phyloP scores from a whole-genome alignment of 1,139 yeast species.

The Candida dubliniensis region DNA sequence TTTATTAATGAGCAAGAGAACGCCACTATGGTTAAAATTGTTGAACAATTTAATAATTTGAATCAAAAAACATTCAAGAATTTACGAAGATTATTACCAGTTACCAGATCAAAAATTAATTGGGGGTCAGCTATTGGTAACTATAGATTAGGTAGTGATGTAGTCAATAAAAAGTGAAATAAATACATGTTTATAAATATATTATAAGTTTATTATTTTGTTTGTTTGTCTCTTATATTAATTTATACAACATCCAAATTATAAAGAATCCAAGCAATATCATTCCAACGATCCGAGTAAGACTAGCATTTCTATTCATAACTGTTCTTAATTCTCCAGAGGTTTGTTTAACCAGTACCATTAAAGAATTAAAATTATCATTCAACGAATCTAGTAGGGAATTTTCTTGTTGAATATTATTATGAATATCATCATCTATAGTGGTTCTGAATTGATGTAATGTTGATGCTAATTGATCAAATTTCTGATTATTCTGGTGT shows the following conservation, averaged over 20 bases:
- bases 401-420: slow-evolving; percentile 41
- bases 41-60: slow-evolving; percentile 65
- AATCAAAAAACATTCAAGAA: slow-evolving; percentile 82
- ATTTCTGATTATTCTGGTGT: slow-evolving; percentile 45
- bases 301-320: slow-evolving; percentile 45
- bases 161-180: slow-evolving; percentile 37
- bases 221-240: slow-evolving; percentile 22
- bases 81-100: slow-evolving; percentile 87
- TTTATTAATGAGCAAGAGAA: slow-evolving; percentile 63
- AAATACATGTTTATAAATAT: neutral
- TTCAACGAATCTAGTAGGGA: slow-evolving; percentile 56
- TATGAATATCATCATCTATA: slow-evolving; percentile 46
- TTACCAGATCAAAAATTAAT: slow-evolving; percentile 85
- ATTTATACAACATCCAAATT: slow-evolving; percentile 63
- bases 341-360: slow-evolving; percentile 62
- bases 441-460: slow-evolving; percentile 46
- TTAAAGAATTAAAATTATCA: slow-evolving; percentile 60
- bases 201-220: neutral
- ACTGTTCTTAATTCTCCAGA: slow-evolving; percentile 62
- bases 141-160: slow-evolving; percentile 86
- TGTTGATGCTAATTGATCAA: slow-evolving; percentile 47
- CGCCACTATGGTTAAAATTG: slow-evolving; percentile 56
- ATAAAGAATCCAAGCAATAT: slow-evolving; percentile 64
- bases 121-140: slow-evolving; percentile 96
- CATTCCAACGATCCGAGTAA: slow-evolving; percentile 40